phyloP scores from a whole-genome alignment of 2,329 filamentous ascomycete species.

The Cadophora luteo-olivacea region DNA sequence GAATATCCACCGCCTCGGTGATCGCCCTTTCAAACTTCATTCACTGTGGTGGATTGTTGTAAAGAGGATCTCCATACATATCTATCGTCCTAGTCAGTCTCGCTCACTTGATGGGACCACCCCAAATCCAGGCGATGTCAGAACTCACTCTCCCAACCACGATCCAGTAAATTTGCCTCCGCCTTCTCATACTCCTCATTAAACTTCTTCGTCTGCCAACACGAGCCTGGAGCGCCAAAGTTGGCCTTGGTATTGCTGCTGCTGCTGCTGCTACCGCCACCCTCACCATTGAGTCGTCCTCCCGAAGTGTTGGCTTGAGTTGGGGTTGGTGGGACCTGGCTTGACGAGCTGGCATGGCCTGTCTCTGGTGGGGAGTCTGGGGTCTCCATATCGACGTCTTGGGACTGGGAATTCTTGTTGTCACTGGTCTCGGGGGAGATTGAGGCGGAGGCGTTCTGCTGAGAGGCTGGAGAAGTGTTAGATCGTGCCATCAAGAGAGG shows the following conservation, averaged over 20 bases:
- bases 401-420: slow-evolving; percentile 5
- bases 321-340: slow-evolving; percentile 15
- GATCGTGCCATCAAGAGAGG: not conserved
- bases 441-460: slow-evolving; percentile 9
- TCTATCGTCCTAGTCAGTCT: slow-evolving; percentile 43
- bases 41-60: not conserved
- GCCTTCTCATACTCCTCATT: slow-evolving; percentile 59
- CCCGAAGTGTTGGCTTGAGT: slow-evolving; percentile 17
- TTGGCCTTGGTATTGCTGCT: slow-evolving; percentile 33
- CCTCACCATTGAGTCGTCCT: slow-evolving; percentile 22
- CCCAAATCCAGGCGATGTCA: not conserved
- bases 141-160: slow-evolving; percentile 53
- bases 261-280: slow-evolving; percentile 17
- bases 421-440: not conserved
- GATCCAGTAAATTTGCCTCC: slow-evolving; percentile 57
- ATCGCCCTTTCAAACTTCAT: not conserved
- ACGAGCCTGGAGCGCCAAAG: slow-evolving; percentile 52
- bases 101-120: not conserved
- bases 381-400: slow-evolving; percentile 38
- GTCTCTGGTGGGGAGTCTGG: slow-evolving; percentile 40
- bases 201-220: slow-evolving; percentile 62
- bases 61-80: slow-evolving; percentile 19
- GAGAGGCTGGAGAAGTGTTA: slow-evolving; percentile 7
- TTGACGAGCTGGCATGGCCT: slow-evolving; percentile 5
- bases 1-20: not conserved